A percentile compares a stretch with the other conserved stretches of the same genome.
phyloP scores from a whole-genome alignment of 2,329 filamentous ascomycete genomes.

The Aspergillus jensenii region DNA sequence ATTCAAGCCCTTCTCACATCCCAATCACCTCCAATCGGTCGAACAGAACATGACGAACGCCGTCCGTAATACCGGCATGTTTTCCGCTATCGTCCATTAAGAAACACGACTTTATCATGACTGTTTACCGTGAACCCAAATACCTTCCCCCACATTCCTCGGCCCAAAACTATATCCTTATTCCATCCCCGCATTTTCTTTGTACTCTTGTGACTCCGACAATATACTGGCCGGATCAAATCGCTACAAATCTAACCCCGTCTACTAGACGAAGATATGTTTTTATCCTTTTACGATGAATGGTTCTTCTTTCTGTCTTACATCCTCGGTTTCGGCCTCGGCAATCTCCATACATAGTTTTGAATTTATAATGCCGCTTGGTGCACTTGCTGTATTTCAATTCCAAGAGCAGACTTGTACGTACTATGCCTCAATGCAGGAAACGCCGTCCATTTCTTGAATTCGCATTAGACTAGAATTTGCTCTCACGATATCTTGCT shows the following conservation, averaged over 20 bases:
- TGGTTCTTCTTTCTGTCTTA: slow-evolving; percentile 19
- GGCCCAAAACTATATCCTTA: not conserved
- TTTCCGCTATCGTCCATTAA: not conserved
- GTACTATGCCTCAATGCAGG: not conserved
- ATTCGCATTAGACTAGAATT: not conserved
- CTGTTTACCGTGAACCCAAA: not conserved
- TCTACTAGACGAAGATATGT: slow-evolving; percentile 24
- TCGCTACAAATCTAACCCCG: not conserved
- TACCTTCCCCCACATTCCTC: not conserved
- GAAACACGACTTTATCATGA: not conserved
- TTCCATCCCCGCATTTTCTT: not conserved
- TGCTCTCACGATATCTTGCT: not conserved
- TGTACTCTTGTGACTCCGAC: not conserved
- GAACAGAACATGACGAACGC: slow-evolving; percentile 3
- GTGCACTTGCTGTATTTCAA: not conserved
- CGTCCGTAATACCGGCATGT: not conserved
- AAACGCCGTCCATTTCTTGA: not conserved
- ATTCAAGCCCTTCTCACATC: slow-evolving; percentile 3
- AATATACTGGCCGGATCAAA: not conserved
- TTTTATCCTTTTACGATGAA: slow-evolving; percentile 31
- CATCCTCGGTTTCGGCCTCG: slow-evolving; percentile 1
- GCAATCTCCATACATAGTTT: slow-evolving; percentile 11
- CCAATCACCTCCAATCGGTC: not conserved
- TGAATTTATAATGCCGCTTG: slow-evolving; percentile 13
- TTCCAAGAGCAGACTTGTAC: not conserved